phyloP scores from a whole-genome alignment of 2,329 filamentous ascomycete species.

The Lasiodiplodia theobromae region DNA sequence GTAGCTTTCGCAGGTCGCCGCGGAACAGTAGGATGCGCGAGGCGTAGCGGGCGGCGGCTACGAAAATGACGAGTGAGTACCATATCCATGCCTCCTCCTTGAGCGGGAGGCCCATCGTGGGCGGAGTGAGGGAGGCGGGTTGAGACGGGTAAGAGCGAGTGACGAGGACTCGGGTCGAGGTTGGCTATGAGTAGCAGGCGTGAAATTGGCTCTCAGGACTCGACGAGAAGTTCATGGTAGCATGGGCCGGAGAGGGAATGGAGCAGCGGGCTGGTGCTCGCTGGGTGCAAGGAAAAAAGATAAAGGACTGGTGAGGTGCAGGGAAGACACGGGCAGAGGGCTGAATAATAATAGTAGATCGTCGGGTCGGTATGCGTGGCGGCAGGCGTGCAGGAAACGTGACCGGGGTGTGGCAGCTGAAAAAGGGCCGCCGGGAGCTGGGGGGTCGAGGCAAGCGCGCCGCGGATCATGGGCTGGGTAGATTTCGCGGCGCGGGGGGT shows the following conservation, averaged over 20 bases:
- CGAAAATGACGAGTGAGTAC: conserved; percentile 51
- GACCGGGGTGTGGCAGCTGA: conserved; percentile 6
- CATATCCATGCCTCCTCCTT: conserved; percentile 56
- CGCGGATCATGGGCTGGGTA: conserved; percentile 16
- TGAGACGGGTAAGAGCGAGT: background rate
- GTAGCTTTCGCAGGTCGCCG: conserved; percentile 56
- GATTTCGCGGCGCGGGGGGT: conserved; percentile 21
- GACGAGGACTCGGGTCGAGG: conserved; percentile 1
- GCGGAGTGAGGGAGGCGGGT: background rate
- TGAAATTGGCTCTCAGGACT: conserved; percentile 29
- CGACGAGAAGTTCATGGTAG: conserved; percentile 30
- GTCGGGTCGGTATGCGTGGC: conserved; percentile 10
- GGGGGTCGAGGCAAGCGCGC: conserved; percentile 5
- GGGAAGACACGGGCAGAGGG: background rate
- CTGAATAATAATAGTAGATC: conserved; percentile 21
- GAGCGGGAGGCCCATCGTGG: conserved; percentile 36
- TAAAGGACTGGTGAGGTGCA: background rate
- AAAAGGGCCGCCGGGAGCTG: conserved; percentile 2
- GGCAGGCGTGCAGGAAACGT: background rate
- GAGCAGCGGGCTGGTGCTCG: conserved; percentile 6
- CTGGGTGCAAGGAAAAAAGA: background rate
- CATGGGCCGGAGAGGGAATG: conserved; percentile 3
- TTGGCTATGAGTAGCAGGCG: conserved; percentile 29
- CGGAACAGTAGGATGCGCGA: conserved; percentile 54
- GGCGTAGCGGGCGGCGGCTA: conserved; percentile 49